Evolutionary conservation across 2,329 filamentous ascomycete genomes (phyloP), one percentile per base, ranked within the genome.

Genomic region (Xylaria sp.): DNA sequence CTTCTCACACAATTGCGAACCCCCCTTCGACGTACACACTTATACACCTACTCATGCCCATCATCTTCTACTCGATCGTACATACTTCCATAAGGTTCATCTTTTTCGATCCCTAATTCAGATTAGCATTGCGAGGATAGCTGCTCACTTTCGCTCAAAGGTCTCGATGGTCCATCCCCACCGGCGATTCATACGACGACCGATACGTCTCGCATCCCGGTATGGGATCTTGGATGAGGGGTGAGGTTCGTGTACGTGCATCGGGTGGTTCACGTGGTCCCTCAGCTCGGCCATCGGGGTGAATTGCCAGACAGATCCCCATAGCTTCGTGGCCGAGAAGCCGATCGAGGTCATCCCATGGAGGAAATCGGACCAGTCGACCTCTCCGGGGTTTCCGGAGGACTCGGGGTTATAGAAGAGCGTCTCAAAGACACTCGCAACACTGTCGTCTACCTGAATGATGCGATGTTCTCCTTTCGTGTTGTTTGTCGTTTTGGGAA

Each of bases 301-400:
- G 11, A 34, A 34, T 3, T 34, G 29, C 29, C 29, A 34, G 9
- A 13, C 29, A 13, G 29, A 34, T 3, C 29, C 29, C 3, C 16
- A 13, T 3, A 34, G 29, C 3, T 34, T 34, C 29, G 11, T 6
- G 0, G 75, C 74, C 0, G 62, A 54, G 48, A 87, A 85, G 0
- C 82, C 83, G 0, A 73, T 72, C 0, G 71, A 70, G 0, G 61
- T 57, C 76, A 85, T 78, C 0, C 81, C 80, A 52, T 78, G 75
- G 2, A 84, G 61, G 53, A 84, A 80, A 46, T 84, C 80, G 2
- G 59, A 66, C 82, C 81, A 85, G 0, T 72, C 29, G 0, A 85
- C 59, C 59, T 84, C 82, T 2, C 78, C 77, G 0, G 76, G 74
- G 0, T 72, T 68, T 0, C 76, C 69, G 0, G 62, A 69, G 0